A percentile compares a stretch with the other conserved stretches of the same genome.
phyloP scores from a whole-genome alignment of 306 rosid genomes.

The Sechiopsis laciniata region DNA sequence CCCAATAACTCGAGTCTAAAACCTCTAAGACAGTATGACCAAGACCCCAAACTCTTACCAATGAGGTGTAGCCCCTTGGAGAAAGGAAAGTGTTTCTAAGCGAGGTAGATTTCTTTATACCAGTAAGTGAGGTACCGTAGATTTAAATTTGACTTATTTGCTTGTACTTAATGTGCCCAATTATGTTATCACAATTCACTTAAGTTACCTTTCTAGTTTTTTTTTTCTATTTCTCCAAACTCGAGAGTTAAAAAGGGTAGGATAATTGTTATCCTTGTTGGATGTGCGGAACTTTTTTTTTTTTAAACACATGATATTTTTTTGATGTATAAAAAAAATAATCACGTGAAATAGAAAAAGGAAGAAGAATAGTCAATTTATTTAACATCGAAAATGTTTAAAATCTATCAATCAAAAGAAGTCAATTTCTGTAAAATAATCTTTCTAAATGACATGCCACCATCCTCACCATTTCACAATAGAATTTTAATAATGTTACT shows the following conservation, averaged over 20 bases:
- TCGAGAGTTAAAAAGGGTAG: neutral
- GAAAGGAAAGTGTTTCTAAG: neutral
- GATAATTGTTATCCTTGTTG: neutral
- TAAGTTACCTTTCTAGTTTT: too few relatives aligned
- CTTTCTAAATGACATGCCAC: neutral
- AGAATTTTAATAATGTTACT: neutral
- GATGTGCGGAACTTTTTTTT: neutral
- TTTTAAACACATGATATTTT: too few relatives aligned
- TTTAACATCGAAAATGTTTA: neutral
- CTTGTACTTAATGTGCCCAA: neutral
- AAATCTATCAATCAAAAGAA: neutral
- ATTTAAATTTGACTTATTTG: too few relatives aligned
- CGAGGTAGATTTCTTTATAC: neutral
- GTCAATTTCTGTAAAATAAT: neutral
- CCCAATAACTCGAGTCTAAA: too few relatives aligned
- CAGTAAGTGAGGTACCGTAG: too few relatives aligned
- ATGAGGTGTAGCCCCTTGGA: too few relatives aligned
- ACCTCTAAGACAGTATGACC: too few relatives aligned
- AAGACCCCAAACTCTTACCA: too few relatives aligned
- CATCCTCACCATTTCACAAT: neutral
- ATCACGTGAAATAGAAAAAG: neutral
- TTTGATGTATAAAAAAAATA: too few relatives aligned
- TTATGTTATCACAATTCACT: neutral
- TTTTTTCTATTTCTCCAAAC: neutral
- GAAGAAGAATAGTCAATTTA: neutral